A percentile compares a stretch with the other conserved stretches of the same genome.
phyloP scores from a whole-genome alignment of 768 basidiomycete species.

The Suillus subaureus region DNA sequence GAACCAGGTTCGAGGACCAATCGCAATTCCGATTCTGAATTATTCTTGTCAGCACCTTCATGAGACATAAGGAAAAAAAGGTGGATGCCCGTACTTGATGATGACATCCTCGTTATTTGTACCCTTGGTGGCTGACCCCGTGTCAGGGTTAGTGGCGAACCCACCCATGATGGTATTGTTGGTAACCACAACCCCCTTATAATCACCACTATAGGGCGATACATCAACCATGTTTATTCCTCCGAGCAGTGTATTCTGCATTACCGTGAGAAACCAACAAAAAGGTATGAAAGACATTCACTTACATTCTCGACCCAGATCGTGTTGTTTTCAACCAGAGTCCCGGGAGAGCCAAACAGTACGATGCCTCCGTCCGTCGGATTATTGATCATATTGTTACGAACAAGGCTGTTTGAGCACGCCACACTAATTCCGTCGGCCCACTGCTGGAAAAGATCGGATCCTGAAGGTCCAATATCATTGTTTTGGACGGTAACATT shows the following conservation, averaged over 20 bases:
- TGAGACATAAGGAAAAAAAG: constrained; percentile 4
- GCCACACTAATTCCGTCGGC: constrained; percentile 81
- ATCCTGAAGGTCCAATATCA: constrained; percentile 80
- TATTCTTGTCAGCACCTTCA: constrained; percentile 12
- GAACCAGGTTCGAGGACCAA: constrained; percentile 80
- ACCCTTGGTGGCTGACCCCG: constrained; percentile 48
- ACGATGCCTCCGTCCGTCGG: constrained; percentile 84
- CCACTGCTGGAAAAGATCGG: constrained; percentile 69
- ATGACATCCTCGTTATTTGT: constrained; percentile 60
- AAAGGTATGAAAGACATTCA: constrained; percentile 10
- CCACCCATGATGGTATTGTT: constrained; percentile 73
- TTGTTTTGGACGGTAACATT: constrained; percentile 75
- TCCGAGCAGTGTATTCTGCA: constrained; percentile 67
- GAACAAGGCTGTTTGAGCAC: constrained; percentile 61
- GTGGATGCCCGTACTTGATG: constrained; percentile 58
- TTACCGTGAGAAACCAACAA: not conserved
- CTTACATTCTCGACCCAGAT: constrained; percentile 71
- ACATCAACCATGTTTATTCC: constrained; percentile 83
- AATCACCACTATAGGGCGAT: constrained; percentile 67
- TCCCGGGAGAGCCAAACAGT: constrained; percentile 75
- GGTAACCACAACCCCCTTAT: constrained; percentile 60
- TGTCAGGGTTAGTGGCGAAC: constrained; percentile 53
- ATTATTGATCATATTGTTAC: constrained; percentile 69
- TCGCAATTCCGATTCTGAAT: constrained; percentile 73
- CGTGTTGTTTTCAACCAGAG: constrained; percentile 73